Percentiles rank a stretch among this genome's conserved stretches.
These are phyloP conservation scores for Fulvia fulva DNA, from an alignment of 2,329 filamentous ascomycete genomes.

Conservation along the genomic window DNA sequence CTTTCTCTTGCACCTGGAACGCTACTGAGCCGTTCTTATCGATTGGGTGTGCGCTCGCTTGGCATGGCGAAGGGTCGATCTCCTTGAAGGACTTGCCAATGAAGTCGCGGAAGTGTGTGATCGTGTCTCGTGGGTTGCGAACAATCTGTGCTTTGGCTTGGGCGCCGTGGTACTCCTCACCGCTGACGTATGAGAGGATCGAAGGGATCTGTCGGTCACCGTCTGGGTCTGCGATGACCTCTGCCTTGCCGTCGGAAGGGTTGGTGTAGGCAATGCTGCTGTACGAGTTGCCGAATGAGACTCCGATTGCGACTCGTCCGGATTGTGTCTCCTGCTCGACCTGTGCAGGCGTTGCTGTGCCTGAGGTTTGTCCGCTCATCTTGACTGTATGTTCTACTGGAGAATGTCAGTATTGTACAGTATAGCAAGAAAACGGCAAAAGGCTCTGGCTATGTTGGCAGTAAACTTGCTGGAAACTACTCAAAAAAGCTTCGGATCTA, in stretches of 20 bases:
- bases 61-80: constrained; percentile 92
- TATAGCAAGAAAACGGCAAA: not conserved
- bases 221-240: constrained; percentile 98
- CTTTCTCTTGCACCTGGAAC: constrained; percentile 73
- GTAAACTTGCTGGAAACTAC: not conserved
- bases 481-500: not conserved
- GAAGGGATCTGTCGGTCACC: constrained; percentile 98
- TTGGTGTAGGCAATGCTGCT: constrained; percentile 87
- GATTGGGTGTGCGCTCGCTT: constrained; percentile 85
- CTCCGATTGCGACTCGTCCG: constrained; percentile 68
- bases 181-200: constrained; percentile 87
- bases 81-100: constrained; percentile 90
- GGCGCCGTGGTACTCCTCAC: constrained; percentile 93
- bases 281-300: constrained; percentile 97
- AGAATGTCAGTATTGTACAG: not conserved
- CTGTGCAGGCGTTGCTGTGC: constrained; percentile 46
- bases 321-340: constrained; percentile 42
- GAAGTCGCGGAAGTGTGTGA: constrained; percentile 94
- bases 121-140: constrained; percentile 87
- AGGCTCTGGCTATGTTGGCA: not conserved
- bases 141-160: constrained; percentile 93
- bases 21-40: constrained; percentile 65
- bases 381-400: not conserved
- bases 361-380: constrained; percentile 10
- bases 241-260: constrained; percentile 79